A percentile compares a stretch with the other conserved stretches of the same genome.
Conservation (phyloP, 1,284 basidiomycete species). For the Leccinum fuscescens region DNA sequence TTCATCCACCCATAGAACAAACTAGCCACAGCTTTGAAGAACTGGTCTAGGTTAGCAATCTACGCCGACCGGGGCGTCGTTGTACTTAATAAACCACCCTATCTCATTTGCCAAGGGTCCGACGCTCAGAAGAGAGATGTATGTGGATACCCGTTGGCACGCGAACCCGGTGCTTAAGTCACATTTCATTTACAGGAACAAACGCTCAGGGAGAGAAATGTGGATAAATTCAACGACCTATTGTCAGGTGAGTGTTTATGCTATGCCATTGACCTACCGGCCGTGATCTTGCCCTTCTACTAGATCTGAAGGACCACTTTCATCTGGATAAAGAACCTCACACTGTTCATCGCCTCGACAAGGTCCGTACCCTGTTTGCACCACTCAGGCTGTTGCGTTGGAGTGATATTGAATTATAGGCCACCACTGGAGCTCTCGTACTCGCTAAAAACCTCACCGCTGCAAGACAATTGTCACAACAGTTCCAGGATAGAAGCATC, state of each 20-base stretch:
- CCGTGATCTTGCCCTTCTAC: background rate
- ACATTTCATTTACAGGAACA: slow-evolving; percentile 16
- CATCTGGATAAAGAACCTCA: slow-evolving; percentile 39
- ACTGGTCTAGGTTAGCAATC: slow-evolving; percentile 36
- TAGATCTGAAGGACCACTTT: slow-evolving; percentile 42
- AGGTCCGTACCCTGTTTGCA: slow-evolving; percentile 38
- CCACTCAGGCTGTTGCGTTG: background rate
- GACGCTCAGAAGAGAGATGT: slow-evolving; percentile 23
- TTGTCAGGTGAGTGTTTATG: slow-evolving; percentile 21
- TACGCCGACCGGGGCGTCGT: slow-evolving; percentile 56
- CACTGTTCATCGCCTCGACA: slow-evolving; percentile 68
- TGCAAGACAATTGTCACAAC: slow-evolving; percentile 52
- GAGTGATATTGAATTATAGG: slow-evolving; percentile 34
- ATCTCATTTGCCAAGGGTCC: slow-evolving; percentile 52
- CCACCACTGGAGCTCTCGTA: slow-evolving; percentile 62
- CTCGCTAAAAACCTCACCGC: slow-evolving; percentile 46
- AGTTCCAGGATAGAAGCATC: slow-evolving; percentile 49
- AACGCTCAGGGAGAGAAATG: slow-evolving; percentile 23
- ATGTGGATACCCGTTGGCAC: slow-evolving; percentile 11
- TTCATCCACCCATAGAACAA: background rate
- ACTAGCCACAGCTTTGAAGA: slow-evolving; percentile 18
- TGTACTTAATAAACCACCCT: slow-evolving; percentile 62
- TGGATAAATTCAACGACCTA: slow-evolving; percentile 34
- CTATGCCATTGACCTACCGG: background rate
- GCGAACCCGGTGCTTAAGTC: slow-evolving; percentile 1